Evolutionary conservation across 2,329 filamentous ascomycete species (phyloP).

Genomic region (Trichoderma breve): DNA sequence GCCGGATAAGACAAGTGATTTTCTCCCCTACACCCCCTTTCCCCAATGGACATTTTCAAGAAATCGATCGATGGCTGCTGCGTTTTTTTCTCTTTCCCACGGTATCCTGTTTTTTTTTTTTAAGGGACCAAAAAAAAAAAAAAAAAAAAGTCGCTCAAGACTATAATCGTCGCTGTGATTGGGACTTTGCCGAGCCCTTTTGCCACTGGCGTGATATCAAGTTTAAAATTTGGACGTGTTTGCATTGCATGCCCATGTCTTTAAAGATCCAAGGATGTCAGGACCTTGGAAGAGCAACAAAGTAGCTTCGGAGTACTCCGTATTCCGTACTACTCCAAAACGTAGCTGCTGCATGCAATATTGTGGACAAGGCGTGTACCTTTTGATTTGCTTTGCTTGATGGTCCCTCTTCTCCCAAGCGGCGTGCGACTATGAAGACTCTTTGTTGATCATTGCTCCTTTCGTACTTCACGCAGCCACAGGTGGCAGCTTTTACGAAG

Average conservation of each 20-base stretch:
- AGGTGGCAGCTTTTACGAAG: background rate
- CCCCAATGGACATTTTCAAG: background rate
- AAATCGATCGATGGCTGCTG: conserved; percentile 1
- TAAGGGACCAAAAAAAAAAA: background rate
- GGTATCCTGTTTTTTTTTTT: background rate
- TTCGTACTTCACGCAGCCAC: background rate
- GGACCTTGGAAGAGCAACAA: background rate
- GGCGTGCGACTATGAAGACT: conserved; percentile 1
- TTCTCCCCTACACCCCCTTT: background rate
- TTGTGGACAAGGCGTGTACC: background rate
- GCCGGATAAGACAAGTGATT: background rate
- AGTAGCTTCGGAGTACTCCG: background rate
- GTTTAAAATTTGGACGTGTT: background rate
- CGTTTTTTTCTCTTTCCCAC: background rate
- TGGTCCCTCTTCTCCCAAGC: background rate
- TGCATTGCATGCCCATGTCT: background rate
- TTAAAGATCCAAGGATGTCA: background rate
- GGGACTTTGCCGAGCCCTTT: background rate
- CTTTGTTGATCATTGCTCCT: background rate
- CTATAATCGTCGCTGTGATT: background rate
- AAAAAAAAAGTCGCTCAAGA: background rate
- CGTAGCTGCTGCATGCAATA: background rate
- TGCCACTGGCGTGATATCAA: background rate
- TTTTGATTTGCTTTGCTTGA: background rate
- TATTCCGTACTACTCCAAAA: background rate